Evolutionary conservation across 2,329 filamentous ascomycete species (phyloP).

Genomic region (Trichoderma sp.): DNA sequence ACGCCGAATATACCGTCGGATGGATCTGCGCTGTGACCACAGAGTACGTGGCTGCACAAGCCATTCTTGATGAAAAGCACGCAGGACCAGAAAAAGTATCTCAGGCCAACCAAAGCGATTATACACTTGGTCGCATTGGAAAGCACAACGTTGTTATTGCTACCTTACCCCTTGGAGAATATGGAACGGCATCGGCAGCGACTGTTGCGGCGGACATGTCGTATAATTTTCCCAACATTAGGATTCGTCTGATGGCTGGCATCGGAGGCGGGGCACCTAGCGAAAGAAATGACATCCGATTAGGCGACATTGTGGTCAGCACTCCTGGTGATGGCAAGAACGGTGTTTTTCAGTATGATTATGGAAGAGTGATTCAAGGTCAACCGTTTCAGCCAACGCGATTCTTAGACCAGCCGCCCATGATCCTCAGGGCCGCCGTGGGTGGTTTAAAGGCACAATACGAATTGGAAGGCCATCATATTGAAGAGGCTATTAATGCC

Average conservation of each 20-base stretch:
- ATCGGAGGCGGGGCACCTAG: conserved; percentile 22
- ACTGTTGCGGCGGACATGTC: not conserved
- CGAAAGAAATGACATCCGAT: conserved; percentile 16
- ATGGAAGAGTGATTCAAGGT: not conserved
- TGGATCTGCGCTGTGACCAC: not conserved
- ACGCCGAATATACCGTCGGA: not conserved
- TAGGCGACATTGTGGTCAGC: conserved; percentile 23
- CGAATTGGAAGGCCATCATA: conserved; percentile 17
- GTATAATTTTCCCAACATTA: not conserved
- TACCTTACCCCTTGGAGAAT: not conserved
- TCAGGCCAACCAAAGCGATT: conserved; percentile 4
- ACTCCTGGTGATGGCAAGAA: not conserved
- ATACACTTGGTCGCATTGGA: conserved; percentile 21
- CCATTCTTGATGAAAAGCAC: not conserved
- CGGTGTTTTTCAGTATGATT: not conserved
- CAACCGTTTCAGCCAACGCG: not conserved
- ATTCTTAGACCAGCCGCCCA: not conserved
- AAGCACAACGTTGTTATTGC: conserved; percentile 25
- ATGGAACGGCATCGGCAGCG: not conserved
- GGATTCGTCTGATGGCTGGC: conserved; percentile 19
- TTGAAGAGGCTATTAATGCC: not conserved
- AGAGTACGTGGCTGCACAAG: not conserved
- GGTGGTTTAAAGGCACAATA: not conserved
- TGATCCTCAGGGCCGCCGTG: not conserved
- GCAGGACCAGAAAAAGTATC: not conserved